phyloP scores from a whole-genome alignment of 495 filamentous ascomycete genomes.

The Friedmanniomyces simplex region DNA sequence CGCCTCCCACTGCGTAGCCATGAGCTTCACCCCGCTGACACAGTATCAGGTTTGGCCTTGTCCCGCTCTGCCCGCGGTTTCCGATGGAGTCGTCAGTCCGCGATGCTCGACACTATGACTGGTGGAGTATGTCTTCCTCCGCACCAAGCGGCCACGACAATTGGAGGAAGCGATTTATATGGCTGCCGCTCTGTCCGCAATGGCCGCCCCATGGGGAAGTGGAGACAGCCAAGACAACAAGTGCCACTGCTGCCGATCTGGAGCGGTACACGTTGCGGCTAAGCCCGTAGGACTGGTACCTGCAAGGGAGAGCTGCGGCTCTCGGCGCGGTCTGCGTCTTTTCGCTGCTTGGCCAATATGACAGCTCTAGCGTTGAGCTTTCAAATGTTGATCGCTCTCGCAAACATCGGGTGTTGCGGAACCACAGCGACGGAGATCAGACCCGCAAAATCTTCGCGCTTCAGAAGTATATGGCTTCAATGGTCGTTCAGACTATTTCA shows the following conservation, averaged over 20 bases:
- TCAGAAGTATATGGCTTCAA: not conserved
- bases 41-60: not conserved
- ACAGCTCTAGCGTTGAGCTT: not conserved
- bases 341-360: not conserved
- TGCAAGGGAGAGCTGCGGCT: not conserved
- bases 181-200: not conserved
- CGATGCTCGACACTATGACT: not conserved
- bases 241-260: not conserved
- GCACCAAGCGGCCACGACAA: not conserved
- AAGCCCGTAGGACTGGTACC: not conserved
- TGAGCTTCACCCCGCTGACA: not conserved
- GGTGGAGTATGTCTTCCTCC: not conserved
- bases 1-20: not conserved
- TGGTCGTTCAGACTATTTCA: too few species aligned
- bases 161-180: not conserved
- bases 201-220: not conserved
- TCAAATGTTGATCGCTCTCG: not conserved
- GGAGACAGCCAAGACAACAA: not conserved
- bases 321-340: not conserved
- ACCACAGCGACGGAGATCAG: not conserved
- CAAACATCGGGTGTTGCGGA: not conserved
- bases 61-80: not conserved
- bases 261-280: not conserved
- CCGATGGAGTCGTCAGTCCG: not conserved
- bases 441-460: not conserved